Conservation (phyloP, 2,329 filamentous ascomycete genomes). For the Leptographium flavum region DNA sequence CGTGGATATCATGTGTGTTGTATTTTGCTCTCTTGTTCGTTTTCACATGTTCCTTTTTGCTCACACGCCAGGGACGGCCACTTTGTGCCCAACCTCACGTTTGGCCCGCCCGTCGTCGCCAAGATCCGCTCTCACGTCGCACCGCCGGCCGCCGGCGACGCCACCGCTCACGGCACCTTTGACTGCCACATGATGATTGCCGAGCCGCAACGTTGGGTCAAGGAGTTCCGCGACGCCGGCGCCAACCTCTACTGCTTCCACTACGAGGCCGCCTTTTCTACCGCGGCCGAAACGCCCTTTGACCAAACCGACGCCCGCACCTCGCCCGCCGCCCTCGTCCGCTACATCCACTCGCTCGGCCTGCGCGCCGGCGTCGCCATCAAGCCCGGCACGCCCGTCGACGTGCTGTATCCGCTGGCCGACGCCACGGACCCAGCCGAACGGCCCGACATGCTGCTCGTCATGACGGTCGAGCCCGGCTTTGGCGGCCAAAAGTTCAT, state of each 20-base stretch:
- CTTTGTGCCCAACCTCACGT: slow-evolving; percentile 97
- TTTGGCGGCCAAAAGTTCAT: slow-evolving; percentile 99
- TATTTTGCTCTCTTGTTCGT: not conserved
- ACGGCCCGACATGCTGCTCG: slow-evolving; percentile 91
- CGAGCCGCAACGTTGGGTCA: slow-evolving; percentile 98
- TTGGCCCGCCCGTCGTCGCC: slow-evolving; percentile 86
- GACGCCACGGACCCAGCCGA: slow-evolving; percentile 60
- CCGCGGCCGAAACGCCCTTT: slow-evolving; percentile 68
- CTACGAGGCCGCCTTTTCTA: slow-evolving; percentile 89
- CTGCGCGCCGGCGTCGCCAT: slow-evolving; percentile 90
- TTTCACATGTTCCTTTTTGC: not conserved
- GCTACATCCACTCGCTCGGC: slow-evolving; percentile 77
- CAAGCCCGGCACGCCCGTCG: slow-evolving; percentile 81
- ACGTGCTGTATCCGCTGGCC: slow-evolving; percentile 83
- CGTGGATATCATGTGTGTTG: slow-evolving; percentile 66
- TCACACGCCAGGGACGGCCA: slow-evolving; percentile 67
- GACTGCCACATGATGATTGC: slow-evolving; percentile 99
- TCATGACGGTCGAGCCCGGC: slow-evolving; percentile 96
- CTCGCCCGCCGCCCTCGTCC: slow-evolving; percentile 69
- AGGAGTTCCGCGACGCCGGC: slow-evolving; percentile 82
- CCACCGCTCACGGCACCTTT: slow-evolving; percentile 75
- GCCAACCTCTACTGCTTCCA: slow-evolving; percentile 99
- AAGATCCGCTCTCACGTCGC: slow-evolving; percentile 84
- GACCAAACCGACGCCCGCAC: slow-evolving; percentile 56
- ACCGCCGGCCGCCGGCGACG: slow-evolving; percentile 29